Evolutionary conservation across 2,329 filamentous ascomycete genomes (phyloP), one percentile per base, ranked within the genome.

Genomic region (Neurospora sp.): DNA sequence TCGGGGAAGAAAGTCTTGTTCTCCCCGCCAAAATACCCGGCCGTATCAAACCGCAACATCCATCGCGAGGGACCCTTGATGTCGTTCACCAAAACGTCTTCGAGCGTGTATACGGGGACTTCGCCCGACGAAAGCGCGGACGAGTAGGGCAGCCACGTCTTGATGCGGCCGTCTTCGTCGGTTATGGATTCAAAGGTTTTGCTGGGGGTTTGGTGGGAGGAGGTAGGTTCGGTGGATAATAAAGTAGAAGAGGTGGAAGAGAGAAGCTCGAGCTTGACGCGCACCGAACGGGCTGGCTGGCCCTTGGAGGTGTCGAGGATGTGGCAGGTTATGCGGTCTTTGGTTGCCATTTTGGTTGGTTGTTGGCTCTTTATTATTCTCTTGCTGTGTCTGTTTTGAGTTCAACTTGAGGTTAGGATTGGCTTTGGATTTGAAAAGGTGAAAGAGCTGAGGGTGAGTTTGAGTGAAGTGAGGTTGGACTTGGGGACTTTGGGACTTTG

Each of bases 281-380:
- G 84, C 76, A 96, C 87, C 72, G 84, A 83, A 70, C 84, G 80
- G 17, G 88, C 92, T 28, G 92, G 92, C 70, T 85, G 85, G 77
- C 92, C 92, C 72, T 86, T 82, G n/a, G 89, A 87, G 11, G 92
- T 95, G 84, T 96, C 91, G 79, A 96, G 91, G 80, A 94, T 87
- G 84, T 96, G 92, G 84, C 92, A 95, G 79, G 92, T 95, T 77
- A 96, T 95, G 77, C 87, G 88, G 77, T 89, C 87, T 67, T 72
- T 68, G 62, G 70, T 67, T 42, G 72, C 68, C 73, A 73, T 75
- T 68, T 69, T 33, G 33, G 3, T 33, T 33, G 28, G 3, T 33
- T 33, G 28, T 33, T 33, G 28, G 28, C 28, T 33, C 28, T 6
- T 33, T 33, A 33, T 33, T 33, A 33, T 33, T 33, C 15, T 42